Base-by-base conservation (phyloP, 2,329 filamentous ascomycete species). In the Exophiala xenobiotica region DNA sequence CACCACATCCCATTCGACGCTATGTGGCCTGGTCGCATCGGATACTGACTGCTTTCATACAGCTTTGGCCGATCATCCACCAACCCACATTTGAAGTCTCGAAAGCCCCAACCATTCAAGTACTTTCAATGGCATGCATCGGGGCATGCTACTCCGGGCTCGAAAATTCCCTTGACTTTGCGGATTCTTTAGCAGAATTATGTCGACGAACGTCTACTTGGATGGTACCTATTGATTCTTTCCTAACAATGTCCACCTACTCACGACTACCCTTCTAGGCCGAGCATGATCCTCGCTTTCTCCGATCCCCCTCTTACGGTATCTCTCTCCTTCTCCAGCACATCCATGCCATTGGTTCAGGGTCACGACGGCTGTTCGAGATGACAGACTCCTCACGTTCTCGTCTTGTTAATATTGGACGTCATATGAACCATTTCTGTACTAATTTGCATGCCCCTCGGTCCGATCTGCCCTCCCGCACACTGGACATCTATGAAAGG, bases 11-110 rank as follows among this genome's bases (percentile, higher is more conserved):
- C 22, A 1, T 20, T 16, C 6, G 20, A 11, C 12, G 7, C 18
- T 23, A 4, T n/a, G n/a, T 12, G 33, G 12, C 33, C 11, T 26
- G 3, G 6, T 19, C 16, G n/a, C 7, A 19, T 23, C 42, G 31
- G 12, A 46, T 16, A 19, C 8, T 11, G n/a, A n/a, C n/a, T n/a
- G n/a, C n/a, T 20, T 14, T 22, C 3, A n/a, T 11, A 20, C n/a
- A 46, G 45, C 35, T 47, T 9, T 47, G 45, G 45, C 45, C 45
- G 8, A 47, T 47, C 7, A 47, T 47, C 14, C 45, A 47, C 27
- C 22, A 38, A 38, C 45, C 45, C 14, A 47, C 45, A 19, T 47
- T 47, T 20, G 39, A 47, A 16, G 26, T 47, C 23, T 47, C 45
- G 9, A 24, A 47, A n/a, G 45, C 33, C 16, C 45, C 45, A n/a